phyloP scores from a whole-genome alignment of 306 rosid species.

The Arachis hypogaea region DNA sequence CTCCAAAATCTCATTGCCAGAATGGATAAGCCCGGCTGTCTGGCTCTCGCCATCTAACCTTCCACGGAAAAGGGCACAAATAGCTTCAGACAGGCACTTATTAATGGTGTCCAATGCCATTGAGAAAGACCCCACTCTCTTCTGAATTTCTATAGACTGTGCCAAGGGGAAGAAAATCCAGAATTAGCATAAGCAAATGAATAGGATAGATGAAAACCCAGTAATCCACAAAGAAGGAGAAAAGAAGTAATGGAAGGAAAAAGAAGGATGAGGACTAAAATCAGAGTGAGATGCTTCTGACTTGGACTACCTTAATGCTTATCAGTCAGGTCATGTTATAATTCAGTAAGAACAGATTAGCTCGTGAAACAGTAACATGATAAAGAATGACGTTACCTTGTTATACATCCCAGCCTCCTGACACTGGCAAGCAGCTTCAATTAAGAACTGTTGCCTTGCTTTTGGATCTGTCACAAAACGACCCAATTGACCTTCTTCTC shows the following conservation, averaged over 20 bases:
- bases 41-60: conserved; percentile 92
- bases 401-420: conserved; percentile 95
- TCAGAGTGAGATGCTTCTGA: conserved; percentile 9
- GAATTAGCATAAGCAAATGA: conserved; percentile 31
- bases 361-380: conserved; percentile 4
- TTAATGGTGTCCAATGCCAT: conserved; percentile 91
- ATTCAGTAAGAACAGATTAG: conserved; percentile 1
- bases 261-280: conserved; percentile 22
- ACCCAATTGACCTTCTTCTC: conserved; percentile 93
- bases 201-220: conserved; percentile 22
- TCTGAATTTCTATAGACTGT: conserved; percentile 94
- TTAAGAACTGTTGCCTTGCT: conserved; percentile 81
- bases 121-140: conserved; percentile 93
- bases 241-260: conserved; percentile 2
- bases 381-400: conserved; percentile 57
- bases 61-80: conserved; percentile 90
- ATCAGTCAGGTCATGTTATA: conserved; percentile 28
- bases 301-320: conserved; percentile 28
- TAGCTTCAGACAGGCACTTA: conserved; percentile 94
- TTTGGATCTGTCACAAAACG: conserved; percentile 77
- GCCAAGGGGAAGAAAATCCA: conserved; percentile 3
- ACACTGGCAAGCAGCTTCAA: conserved; percentile 90
- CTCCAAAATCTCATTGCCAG: conserved; percentile 95
- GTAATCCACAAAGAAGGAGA: not conserved
- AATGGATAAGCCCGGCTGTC: conserved; percentile 84